These are phyloP conservation scores for Allium sativum DNA, from an alignment of 106 monocot genomes.

Conservation along the genomic window DNA sequence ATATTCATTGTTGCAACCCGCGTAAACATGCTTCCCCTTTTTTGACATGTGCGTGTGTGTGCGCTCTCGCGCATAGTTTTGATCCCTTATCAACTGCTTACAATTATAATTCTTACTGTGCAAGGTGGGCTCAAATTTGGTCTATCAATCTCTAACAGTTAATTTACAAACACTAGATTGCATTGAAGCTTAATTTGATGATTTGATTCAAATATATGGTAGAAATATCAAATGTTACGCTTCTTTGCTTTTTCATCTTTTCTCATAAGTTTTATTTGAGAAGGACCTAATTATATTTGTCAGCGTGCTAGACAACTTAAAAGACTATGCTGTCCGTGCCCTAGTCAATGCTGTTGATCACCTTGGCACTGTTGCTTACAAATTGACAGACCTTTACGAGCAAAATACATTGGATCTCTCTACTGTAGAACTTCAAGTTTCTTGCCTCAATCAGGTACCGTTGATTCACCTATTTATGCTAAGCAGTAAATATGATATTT, in stretches of 20 bases:
- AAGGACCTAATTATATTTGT: constrained; percentile 6
- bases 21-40: too few relatives aligned
- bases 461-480: not conserved
- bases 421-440: constrained; percentile 56
- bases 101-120: too few relatives aligned
- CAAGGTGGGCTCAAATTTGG: too few relatives aligned
- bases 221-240: too few relatives aligned
- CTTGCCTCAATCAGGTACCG: constrained; percentile 82
- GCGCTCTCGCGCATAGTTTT: too few relatives aligned
- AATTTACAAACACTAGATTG: too few relatives aligned
- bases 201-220: too few relatives aligned
- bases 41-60: too few relatives aligned
- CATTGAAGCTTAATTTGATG: too few relatives aligned
- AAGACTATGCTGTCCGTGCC: constrained; percentile 85
- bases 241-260: not conserved
- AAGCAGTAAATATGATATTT: not conserved
- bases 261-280: not conserved
- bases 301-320: constrained; percentile 93
- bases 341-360: constrained; percentile 98
- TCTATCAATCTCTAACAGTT: too few relatives aligned
- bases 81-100: too few relatives aligned
- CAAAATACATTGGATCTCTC: constrained; percentile 71
- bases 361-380: constrained; percentile 95
- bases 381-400: constrained; percentile 87
- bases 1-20: too few relatives aligned